Percentiles rank a stretch among this genome's conserved stretches.
phyloP scores from a whole-genome alignment of 352 stramenopile species.

The Phytopythium chamaehyphon region DNA sequence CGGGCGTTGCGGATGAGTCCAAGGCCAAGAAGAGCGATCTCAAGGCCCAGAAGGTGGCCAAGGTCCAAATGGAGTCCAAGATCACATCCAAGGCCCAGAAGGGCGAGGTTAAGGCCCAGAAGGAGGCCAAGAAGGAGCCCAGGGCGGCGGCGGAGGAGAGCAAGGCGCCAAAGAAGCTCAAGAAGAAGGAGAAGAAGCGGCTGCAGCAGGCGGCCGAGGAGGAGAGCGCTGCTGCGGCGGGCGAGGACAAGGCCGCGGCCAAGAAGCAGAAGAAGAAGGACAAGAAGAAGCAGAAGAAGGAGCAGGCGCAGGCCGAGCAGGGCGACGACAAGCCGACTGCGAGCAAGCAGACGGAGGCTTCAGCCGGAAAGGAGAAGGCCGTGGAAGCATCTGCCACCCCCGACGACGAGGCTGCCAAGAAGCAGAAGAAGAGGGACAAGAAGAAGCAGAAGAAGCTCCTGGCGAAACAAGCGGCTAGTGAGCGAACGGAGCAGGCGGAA shows the following conservation, averaged over 20 bases:
- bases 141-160: conserved; percentile 3
- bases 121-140: conserved; percentile 6
- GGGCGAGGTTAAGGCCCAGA: conserved; percentile 7
- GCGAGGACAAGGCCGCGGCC: conserved; percentile 1
- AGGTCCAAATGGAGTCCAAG: conserved; percentile 6
- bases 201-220: conserved; percentile 3
- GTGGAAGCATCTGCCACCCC: too few relatives aligned
- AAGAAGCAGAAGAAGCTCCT: not conserved
- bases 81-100: too few relatives aligned
- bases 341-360: not conserved
- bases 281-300: conserved; percentile 16
- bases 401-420: not conserved
- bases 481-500: not conserved
- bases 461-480: not conserved
- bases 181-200: conserved; percentile 9
- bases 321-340: conserved; percentile 21
- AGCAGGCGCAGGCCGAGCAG: conserved; percentile 2
- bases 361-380: not conserved
- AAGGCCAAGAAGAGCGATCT: conserved; percentile 7
- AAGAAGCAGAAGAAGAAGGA: conserved; percentile 18
- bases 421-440: conserved; percentile 1
- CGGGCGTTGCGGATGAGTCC: not conserved
- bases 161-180: conserved; percentile 11
- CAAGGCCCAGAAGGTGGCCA: conserved; percentile 8
- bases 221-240: not conserved